These are phyloP conservation scores for Nothophytophthora sp. DNA, from an alignment of 352 stramenopile species.

Conservation along the genomic window DNA sequence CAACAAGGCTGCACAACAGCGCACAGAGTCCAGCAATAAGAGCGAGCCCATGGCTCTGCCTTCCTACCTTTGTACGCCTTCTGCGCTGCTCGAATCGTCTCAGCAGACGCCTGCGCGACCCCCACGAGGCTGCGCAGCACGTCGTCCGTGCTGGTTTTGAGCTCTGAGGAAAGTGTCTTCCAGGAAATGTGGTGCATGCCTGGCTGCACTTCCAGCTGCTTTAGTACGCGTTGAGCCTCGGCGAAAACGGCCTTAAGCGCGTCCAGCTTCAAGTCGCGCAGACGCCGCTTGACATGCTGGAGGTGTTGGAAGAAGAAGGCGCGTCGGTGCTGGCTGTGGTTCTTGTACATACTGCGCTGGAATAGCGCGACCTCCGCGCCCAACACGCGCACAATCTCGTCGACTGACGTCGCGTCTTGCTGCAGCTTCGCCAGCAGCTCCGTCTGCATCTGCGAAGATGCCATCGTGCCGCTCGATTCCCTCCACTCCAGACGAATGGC, in stretches of 20 bases:
- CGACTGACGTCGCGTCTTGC: slow-evolving; percentile 35
- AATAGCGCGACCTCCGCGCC: slow-evolving; percentile 66
- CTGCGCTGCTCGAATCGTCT: slow-evolving; percentile 56
- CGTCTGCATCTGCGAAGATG: slow-evolving; percentile 8
- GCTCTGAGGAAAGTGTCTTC: slow-evolving; percentile 61
- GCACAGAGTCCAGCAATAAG: background rate
- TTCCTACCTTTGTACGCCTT: slow-evolving; percentile 73
- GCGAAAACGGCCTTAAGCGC: slow-evolving; percentile 40
- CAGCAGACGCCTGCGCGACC: slow-evolving; percentile 25
- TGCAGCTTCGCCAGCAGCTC: slow-evolving; percentile 37
- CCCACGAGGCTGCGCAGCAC: slow-evolving; percentile 49
- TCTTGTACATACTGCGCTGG: slow-evolving; percentile 87
- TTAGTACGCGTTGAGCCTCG: slow-evolving; percentile 41
- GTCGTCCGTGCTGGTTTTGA: slow-evolving; percentile 56
- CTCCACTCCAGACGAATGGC: slow-evolving; percentile 4
- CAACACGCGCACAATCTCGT: slow-evolving; percentile 37
- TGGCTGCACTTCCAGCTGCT: slow-evolving; percentile 39
- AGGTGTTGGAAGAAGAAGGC: slow-evolving; percentile 84
- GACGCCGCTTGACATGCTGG: slow-evolving; percentile 71
- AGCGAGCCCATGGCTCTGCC: background rate
- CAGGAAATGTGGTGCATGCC: slow-evolving; percentile 77
- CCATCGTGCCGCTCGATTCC: background rate
- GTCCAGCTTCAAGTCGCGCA: slow-evolving; percentile 48
- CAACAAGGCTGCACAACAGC: background rate
- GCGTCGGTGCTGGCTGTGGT: slow-evolving; percentile 85